Base-by-base conservation (phyloP, 2,329 filamentous ascomycete genomes). In the Didymella sp. region DNA sequence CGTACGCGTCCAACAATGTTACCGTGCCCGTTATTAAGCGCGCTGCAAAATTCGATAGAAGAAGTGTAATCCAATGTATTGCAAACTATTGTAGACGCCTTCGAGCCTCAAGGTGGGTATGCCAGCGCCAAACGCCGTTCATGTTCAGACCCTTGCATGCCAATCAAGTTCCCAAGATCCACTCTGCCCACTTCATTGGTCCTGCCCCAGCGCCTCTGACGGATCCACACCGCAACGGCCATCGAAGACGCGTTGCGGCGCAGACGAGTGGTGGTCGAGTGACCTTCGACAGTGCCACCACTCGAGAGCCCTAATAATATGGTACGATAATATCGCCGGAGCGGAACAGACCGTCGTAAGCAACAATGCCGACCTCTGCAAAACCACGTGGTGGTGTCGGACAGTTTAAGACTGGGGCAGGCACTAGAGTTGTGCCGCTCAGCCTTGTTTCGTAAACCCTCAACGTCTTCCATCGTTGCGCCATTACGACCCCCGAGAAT, bases 171-270 rank as follows among this genome's bases (percentile, higher is more conserved):
- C 48, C 21, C 55, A 52, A 59, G 49, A 17, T 55, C 61, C 58
- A 51, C 45, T 56, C 51, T 48, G 12, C 19, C 61, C 57, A 21
- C 43, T 40, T 56, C 56, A 75, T 74, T 75, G 69, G 73, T 55
- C 61, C 24, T 44, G 28, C 43, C 54, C 31, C 54, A 58, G 64
- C 71, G 70, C 71, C 66, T 65, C 62, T 50, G 58, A 60, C 49
- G 37, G 47, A 33, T 53, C 56, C 64, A 61, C 60, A 66, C 63
- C 63, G 54, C 63, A 62, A 53, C 60, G 51, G 47, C 55, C 52
- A 48, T 41, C 33, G 37, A 33, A 56, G 27, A 49, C 51, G 49
- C 53, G 51, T 63, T 60, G 60, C 61, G 54, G 60, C 58, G 58
- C 58, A 59, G 24, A 53, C 27, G 27, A 31, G 37, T 47, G 33